These are phyloP conservation scores for Podosphaera leucotricha DNA, from an alignment of 2,329 filamentous ascomycete genomes.

Conservation along the genomic window DNA sequence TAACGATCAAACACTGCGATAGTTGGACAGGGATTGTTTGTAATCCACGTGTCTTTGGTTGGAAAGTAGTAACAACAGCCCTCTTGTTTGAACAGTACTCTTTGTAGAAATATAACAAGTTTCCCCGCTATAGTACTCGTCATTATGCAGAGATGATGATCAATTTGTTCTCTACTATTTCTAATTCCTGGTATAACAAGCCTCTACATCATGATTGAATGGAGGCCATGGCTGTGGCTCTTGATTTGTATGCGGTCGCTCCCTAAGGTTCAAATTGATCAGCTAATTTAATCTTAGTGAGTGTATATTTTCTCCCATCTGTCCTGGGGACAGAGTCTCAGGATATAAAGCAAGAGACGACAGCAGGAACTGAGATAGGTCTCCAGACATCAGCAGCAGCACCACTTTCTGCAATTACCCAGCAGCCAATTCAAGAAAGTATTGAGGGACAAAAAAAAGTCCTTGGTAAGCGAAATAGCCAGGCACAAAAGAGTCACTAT, in stretches of 20 bases:
- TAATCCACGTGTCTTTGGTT: too few relatives aligned
- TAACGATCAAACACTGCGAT: too few relatives aligned
- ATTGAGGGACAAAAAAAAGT: slow-evolving; percentile 7
- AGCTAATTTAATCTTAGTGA: slow-evolving; percentile 6
- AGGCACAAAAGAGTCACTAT: background rate
- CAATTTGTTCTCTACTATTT: background rate
- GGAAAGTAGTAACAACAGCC: background rate
- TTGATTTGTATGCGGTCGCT: slow-evolving; percentile 12
- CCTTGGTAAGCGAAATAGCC: slow-evolving; percentile 10
- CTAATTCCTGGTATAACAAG: background rate
- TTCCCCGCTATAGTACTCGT: background rate
- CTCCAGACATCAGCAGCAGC: slow-evolving; percentile 10
- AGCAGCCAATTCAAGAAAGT: slow-evolving; percentile 10
- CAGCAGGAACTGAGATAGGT: slow-evolving; percentile 7
- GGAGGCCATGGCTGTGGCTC: slow-evolving; percentile 13
- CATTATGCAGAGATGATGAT: background rate
- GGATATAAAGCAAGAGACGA: slow-evolving; percentile 7
- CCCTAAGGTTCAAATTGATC: background rate
- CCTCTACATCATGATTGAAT: slow-evolving; percentile 13
- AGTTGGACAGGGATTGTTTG: too few relatives aligned
- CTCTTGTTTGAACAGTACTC: background rate
- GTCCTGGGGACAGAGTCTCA: slow-evolving; percentile 7
- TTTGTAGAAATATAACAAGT: background rate
- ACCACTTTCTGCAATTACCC: slow-evolving; percentile 10
- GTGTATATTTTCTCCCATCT: slow-evolving; percentile 10